Percentiles rank a stretch among this genome's conserved stretches.
phyloP scores from a whole-genome alignment of 192 early-diverging fungal genomes.

The Neocallimastix lanati region DNA sequence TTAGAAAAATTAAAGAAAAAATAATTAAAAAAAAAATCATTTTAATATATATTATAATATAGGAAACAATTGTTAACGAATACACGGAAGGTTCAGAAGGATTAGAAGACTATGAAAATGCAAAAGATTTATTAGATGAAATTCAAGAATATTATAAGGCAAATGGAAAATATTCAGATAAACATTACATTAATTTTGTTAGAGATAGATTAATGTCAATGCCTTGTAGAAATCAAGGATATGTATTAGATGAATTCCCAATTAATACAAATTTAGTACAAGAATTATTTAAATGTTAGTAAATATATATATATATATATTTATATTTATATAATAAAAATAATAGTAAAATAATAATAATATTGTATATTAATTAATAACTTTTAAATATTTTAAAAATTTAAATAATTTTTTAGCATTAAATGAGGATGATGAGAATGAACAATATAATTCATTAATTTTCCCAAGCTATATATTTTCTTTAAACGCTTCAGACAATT shows the following conservation, averaged over 20 bases:
- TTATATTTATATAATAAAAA: no score
- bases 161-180: conserved; percentile 31
- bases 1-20: no score
- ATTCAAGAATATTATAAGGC: conserved; percentile 18
- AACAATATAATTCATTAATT: conserved; percentile 13
- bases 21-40: no score
- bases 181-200: conserved; percentile 25
- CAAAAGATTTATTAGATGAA: conserved; percentile 30
- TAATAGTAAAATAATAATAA: no score
- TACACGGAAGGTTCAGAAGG: conserved; percentile 10
- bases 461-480: conserved; percentile 28
- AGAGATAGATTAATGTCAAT: conserved; percentile 29
- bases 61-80: conserved; percentile 15
- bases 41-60: not conserved
- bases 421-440: conserved; percentile 28
- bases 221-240: conserved; percentile 43
- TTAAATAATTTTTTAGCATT: conserved; percentile 1
- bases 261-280: conserved; percentile 18
- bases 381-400: no score
- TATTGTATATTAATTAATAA: no score
- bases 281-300: conserved; percentile 23
- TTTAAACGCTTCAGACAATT: conserved; percentile 26
- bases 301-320: no score
- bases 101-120: conserved; percentile 24
- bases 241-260: conserved; percentile 38